These are phyloP conservation scores for Coriolopsis trogii DNA, from an alignment of 1,284 basidiomycete species.

Conservation along the genomic window DNA sequence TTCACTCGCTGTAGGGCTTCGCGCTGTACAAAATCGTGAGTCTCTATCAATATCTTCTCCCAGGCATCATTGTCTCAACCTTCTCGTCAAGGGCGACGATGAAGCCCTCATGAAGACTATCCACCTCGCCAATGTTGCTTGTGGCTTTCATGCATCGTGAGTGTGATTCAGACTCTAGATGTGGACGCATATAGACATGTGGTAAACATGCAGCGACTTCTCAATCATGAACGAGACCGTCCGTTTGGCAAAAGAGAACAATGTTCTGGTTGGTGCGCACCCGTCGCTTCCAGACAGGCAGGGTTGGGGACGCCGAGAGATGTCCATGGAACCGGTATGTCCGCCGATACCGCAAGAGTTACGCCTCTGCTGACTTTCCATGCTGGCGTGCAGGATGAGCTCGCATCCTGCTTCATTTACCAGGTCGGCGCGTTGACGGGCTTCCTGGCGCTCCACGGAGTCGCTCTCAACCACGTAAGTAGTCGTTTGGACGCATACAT, in stretches of 20 bases:
- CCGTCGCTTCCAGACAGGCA: slow-evolving; percentile 65
- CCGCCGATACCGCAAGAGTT: neutral
- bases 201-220: slow-evolving; percentile 60
- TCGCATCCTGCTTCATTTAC: slow-evolving; percentile 59
- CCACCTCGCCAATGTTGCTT: slow-evolving; percentile 65
- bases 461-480: slow-evolving; percentile 54
- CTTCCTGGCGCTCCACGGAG: slow-evolving; percentile 52
- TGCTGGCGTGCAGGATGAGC: slow-evolving; percentile 50
- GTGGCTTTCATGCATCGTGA: slow-evolving; percentile 66
- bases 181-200: neutral
- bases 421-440: slow-evolving; percentile 63
- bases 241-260: slow-evolving; percentile 50
- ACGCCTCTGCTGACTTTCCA: neutral
- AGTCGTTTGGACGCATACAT: neutral
- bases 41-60: neutral
- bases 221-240: slow-evolving; percentile 65
- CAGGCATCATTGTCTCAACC: neutral
- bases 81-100: slow-evolving; percentile 52
- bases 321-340: slow-evolving; percentile 57
- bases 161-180: too few relatives aligned
- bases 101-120: slow-evolving; percentile 63
- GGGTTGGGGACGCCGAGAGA: slow-evolving; percentile 65
- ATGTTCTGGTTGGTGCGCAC: slow-evolving; percentile 60
- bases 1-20: slow-evolving; percentile 54
- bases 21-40: slow-evolving; percentile 52